Conservation (phyloP, 371 early-diverging fungal species). For the Apophysomyces trapeziformis region DNA sequence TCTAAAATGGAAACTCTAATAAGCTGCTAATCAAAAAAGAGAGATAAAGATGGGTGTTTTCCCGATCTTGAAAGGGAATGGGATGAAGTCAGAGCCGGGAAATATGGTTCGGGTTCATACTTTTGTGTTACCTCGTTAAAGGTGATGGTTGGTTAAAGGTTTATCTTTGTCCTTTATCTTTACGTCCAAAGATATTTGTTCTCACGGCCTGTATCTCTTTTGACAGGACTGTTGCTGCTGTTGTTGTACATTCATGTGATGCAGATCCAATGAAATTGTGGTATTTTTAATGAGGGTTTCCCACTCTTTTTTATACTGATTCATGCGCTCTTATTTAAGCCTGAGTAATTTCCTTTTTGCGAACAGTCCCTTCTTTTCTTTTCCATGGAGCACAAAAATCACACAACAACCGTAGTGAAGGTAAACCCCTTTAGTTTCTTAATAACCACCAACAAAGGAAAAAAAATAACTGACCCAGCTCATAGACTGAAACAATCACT, state of each 20-base stretch:
- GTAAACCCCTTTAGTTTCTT: background rate
- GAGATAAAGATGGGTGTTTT: too few species aligned
- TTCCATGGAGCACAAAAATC: background rate
- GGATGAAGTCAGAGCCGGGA: too few species aligned
- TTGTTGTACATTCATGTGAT: slow-evolving; percentile 3
- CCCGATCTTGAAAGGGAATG: too few species aligned
- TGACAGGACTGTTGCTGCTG: background rate
- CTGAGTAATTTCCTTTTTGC: background rate
- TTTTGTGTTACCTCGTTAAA: background rate
- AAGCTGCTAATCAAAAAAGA: too few species aligned
- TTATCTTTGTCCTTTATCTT: background rate
- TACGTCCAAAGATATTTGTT: background rate
- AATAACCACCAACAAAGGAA: background rate
- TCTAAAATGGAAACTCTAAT: too few species aligned
- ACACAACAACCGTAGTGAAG: slow-evolving; percentile 6
- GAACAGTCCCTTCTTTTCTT: background rate
- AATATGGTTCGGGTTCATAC: background rate
- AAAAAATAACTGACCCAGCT: background rate
- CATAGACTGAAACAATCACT: background rate
- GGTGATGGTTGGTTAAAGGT: background rate
- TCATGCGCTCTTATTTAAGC: slow-evolving; percentile 9
- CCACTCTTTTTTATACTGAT: background rate
- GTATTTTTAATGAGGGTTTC: slow-evolving; percentile 4
- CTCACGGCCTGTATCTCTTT: background rate
- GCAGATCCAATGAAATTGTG: background rate